Evolutionary conservation across 495 filamentous ascomycete species (phyloP), one percentile per base, ranked within the genome.

Genomic region (Penicillium argentinense): DNA sequence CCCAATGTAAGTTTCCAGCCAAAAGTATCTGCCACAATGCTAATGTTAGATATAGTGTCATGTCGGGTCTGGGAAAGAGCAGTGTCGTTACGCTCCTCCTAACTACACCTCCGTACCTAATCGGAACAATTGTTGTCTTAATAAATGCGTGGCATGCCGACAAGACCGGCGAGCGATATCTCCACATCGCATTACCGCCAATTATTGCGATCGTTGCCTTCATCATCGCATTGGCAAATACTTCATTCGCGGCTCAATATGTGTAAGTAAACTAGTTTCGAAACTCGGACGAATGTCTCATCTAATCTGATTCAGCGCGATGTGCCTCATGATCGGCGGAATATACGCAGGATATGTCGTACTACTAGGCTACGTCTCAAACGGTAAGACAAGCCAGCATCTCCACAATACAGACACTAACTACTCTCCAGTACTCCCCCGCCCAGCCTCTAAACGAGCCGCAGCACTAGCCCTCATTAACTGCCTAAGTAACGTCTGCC

Each of bases 121-220:
- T 91, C 9, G 79, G 74, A 22, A 80, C 88, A 33, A 75, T 86
- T 25, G 80, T 79, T 4, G 80, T 84, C 24, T 81, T 84, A 56
- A 38, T 76, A 37, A 90, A 89, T 51, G 79, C 84, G 2, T 84
- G 78, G 71, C 84, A 89, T 57, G 84, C 86, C 2, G 87, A 92
- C 60, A 72, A 73, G 29, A 87, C 82, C 2, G 82, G 85, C 14
- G 86, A 92, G 63, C 76, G 87, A 11, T 91, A 83, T 60, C 80
- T 80, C 53, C 88, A 91, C 63, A 78, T 91, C 45, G 73, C 69
- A 0, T 22, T 82, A 9, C 85, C 88, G 0, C 73, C 89, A 24
- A 76, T 71, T 42, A 73, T 91, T 19, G 82, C 85, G 1, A 64
- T 91, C 17, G 61, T 68, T 5, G 83, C 82, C 1, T 90, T 87